Base-by-base conservation (phyloP, 169 alveolate genomes). In the Babesia divergens region DNA sequence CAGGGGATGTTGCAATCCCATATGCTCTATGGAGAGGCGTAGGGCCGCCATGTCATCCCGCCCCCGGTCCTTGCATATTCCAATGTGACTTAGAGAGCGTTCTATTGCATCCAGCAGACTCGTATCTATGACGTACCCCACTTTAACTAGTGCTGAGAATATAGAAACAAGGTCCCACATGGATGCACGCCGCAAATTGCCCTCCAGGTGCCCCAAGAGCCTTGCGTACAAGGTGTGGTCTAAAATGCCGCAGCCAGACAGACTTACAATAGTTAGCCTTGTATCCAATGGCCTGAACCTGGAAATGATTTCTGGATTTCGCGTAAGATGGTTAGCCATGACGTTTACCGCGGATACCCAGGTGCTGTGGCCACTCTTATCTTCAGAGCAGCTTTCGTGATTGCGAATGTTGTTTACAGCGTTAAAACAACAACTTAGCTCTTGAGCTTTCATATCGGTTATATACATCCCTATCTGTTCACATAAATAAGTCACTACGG, bases 261-360 rank as follows among this genome's bases (percentile, higher is more conserved):
- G 52, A 42, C 52, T 28, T 24, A 37, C 47, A 28, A 59, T 72
- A 4, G 42, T 1, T 4, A 72, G 58, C 24, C 76, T 35, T 38
- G 56, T 18, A 34, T 69, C 82, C 24, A 69, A 34, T 8, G 82
- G 72, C 64, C 82, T 34, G 49, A 54, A 69, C 3, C 31, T 20
- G 1, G 38, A 8, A 49, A 55, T 37, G 7, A 38, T 7, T 18
- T 58, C 44, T 3, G 60, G 9, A 6, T 43, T 16, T 8, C 13
- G 3, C 24, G 18, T 9, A 6, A 62, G 24, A 62, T 29, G 34
- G 20, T 11, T 11, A n/a, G 24, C 40, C 40, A 62, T 4, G 0
- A 46, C 14, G 1, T 31, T 29, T 9, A 62, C 28, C 16, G 60
- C 72, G 8, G 47, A 13, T 60, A 46, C 24, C 59, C 60, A 62